Conservation (phyloP, 176 grass and related monocot species). For the Dendrocalamus sinicus region DNA sequence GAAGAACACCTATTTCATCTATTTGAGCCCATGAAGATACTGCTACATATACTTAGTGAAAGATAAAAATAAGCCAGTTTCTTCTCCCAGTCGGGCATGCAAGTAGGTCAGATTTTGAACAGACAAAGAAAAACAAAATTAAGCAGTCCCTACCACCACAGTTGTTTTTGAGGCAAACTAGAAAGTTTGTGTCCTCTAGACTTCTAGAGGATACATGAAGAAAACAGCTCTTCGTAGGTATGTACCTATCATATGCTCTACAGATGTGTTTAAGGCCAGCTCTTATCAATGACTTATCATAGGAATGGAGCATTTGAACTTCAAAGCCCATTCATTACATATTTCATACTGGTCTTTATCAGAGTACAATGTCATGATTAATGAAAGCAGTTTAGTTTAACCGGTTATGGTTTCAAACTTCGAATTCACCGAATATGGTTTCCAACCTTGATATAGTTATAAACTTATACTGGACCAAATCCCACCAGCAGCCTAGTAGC, state of each 20-base stretch:
- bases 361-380: not conserved
- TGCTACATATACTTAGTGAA: not conserved
- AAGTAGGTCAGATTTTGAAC: not conserved
- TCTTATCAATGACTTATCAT: not conserved
- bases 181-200: not conserved
- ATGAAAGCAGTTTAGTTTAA: not conserved
- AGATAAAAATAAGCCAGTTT: not conserved
- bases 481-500: not conserved
- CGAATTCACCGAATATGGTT: not conserved
- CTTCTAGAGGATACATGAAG: not conserved
- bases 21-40: not conserved
- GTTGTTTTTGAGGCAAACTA: not conserved
- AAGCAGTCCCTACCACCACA: not conserved
- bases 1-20: not conserved
- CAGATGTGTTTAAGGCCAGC: not conserved
- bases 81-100: not conserved
- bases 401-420: not conserved
- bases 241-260: not conserved
- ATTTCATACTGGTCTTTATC: not conserved
- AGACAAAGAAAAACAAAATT: not conserved
- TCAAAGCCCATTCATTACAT: not conserved
- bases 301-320: not conserved
- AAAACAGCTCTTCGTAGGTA: not conserved
- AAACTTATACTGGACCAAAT: not conserved
- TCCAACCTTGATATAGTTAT: not conserved